Evolutionary conservation across 164 flowering plant species (phyloP).

Genomic region (Magnolia kwangsiensis): DNA sequence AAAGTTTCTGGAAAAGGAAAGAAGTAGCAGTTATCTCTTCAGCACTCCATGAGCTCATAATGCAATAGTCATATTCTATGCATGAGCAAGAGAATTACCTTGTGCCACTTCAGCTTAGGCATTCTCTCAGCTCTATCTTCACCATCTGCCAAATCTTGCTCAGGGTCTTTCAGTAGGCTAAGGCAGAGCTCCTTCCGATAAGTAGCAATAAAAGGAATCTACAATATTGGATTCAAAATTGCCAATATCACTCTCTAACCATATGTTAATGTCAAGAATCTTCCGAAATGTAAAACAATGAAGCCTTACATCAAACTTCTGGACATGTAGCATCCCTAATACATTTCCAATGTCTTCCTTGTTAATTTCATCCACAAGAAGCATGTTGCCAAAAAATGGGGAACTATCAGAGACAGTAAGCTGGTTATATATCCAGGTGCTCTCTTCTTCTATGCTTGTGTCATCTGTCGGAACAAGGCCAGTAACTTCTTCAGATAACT

Average conservation of each 20-base stretch:
- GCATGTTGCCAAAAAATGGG: conserved; percentile 30
- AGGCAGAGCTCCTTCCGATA: conserved; percentile 80
- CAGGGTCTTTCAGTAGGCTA: conserved; percentile 60
- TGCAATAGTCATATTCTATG: neutral
- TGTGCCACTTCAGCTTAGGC: conserved; percentile 22
- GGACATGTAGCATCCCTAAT: conserved; percentile 67
- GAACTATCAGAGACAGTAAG: conserved; percentile 22
- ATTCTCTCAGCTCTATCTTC: conserved; percentile 20
- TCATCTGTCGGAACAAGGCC: conserved; percentile 58
- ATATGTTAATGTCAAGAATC: neutral
- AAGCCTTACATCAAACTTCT: conserved; percentile 76
- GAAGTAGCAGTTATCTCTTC: conserved; percentile 3
- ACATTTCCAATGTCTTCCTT: conserved; percentile 58
- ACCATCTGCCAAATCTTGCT: conserved; percentile 30
- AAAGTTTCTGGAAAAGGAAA: conserved; percentile 57
- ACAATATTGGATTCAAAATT: conserved; percentile 5
- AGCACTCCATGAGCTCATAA: neutral
- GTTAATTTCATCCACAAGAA: conserved; percentile 21
- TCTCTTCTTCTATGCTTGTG: conserved; percentile 50
- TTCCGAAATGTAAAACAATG: neutral
- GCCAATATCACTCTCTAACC: neutral
- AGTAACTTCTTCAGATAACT: conserved; percentile 82
- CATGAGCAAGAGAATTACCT: conserved; percentile 15
- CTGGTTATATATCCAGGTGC: conserved; percentile 67
- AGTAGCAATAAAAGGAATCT: conserved; percentile 93